A percentile compares a stretch with the other conserved stretches of the same genome.
Evolutionary conservation across 306 rosid species (phyloP).

Genomic region (Inga laurina): DNA sequence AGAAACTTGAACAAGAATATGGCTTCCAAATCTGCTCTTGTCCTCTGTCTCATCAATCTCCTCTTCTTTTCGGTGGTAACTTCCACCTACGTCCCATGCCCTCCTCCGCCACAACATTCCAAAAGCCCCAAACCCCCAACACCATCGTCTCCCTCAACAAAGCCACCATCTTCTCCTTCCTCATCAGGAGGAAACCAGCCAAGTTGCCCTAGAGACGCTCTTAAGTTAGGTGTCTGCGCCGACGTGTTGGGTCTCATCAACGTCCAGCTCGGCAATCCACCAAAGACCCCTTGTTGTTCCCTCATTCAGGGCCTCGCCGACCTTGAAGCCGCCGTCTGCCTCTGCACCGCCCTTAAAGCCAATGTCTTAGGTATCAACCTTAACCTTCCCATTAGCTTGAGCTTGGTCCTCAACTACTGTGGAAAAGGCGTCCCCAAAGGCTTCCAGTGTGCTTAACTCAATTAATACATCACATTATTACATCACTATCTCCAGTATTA

Average conservation of each 20-base stretch:
- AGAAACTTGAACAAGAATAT: conserved; percentile 25
- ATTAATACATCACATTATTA: neutral
- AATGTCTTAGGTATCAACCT: conserved; percentile 64
- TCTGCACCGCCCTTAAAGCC: conserved; percentile 83
- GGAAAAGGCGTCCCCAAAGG: conserved; percentile 59
- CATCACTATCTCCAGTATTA: neutral
- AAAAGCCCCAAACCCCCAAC: conserved; percentile 33
- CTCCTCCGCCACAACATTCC: conserved; percentile 42
- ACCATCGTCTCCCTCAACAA: conserved; percentile 27
- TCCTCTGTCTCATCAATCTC: conserved; percentile 61
- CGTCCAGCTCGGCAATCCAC: conserved; percentile 64
- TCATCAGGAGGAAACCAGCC: neutral
- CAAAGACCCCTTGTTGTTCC: conserved; percentile 65
- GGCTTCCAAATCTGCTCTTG: conserved; percentile 62
- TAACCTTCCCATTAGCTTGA: conserved; percentile 59
- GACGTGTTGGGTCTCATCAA: conserved; percentile 63
- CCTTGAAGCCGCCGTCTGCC: conserved; percentile 88
- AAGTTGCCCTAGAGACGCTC: conserved; percentile 57
- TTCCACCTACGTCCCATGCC: conserved; percentile 64
- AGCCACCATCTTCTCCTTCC: conserved; percentile 31
- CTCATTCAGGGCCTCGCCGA: conserved; percentile 62
- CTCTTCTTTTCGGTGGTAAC: conserved; percentile 57
- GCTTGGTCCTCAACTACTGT: conserved; percentile 70
- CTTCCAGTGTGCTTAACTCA: conserved; percentile 52
- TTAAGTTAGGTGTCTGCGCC: conserved; percentile 79